phyloP scores from a whole-genome alignment of 23 red algal species.

The Agarophyton chilense region DNA sequence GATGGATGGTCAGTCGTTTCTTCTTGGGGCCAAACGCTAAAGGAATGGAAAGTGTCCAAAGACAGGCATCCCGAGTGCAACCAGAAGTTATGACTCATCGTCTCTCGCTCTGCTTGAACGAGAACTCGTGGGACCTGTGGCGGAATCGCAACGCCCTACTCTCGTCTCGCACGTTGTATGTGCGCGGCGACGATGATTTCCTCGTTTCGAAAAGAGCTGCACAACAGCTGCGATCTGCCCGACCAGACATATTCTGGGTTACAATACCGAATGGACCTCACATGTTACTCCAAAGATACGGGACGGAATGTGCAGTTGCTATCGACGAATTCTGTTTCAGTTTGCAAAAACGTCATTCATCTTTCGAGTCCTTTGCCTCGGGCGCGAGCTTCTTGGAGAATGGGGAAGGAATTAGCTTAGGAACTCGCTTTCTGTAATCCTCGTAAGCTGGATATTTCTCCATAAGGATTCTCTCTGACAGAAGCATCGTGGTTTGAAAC shows the following conservation, averaged over 20 bases:
- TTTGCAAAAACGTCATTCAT: neutral
- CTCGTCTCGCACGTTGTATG: conserved; percentile 5
- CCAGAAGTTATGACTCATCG: conserved; percentile 40
- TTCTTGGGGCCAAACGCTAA: conserved; percentile 27
- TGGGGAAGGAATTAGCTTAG: conserved; percentile 32
- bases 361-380: conserved; percentile 1
- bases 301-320: neutral
- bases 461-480: conserved; percentile 53
- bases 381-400: neutral
- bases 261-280: conserved; percentile 29
- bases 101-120: neutral
- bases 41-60: conserved; percentile 25
- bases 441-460: conserved; percentile 47
- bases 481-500: conserved; percentile 49
- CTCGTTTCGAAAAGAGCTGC: neutral
- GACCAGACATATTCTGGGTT: conserved; percentile 35
- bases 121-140: conserved; percentile 37
- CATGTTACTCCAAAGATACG: conserved; percentile 26
- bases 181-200: conserved; percentile 30
- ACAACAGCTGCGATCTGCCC: conserved; percentile 20
- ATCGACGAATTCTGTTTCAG: conserved; percentile 13
- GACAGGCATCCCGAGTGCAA: neutral
- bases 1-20: conserved; percentile 37
- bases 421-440: conserved; percentile 48
- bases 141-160: neutral